Evolutionary conservation across 2,329 filamentous ascomycete genomes (phyloP).

Genomic region (Metarhizium guizhouense): DNA sequence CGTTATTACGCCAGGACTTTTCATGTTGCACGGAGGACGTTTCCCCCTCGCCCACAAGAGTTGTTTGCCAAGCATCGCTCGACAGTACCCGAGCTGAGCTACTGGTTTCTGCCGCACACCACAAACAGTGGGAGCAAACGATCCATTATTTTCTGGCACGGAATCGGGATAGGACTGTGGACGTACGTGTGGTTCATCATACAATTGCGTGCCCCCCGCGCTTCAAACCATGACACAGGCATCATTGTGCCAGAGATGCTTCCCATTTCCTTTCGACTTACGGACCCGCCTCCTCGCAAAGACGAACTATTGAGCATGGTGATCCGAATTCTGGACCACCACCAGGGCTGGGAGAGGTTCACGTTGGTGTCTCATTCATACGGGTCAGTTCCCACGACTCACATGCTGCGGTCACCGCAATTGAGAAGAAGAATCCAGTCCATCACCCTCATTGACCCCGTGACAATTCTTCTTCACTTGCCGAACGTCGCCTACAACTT

Average conservation of each 20-base stretch:
- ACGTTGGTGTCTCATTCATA: slow-evolving; percentile 56
- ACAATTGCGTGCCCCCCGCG: slow-evolving; percentile 33
- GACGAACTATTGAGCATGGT: slow-evolving; percentile 48
- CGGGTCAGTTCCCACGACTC: slow-evolving; percentile 53
- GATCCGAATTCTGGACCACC: slow-evolving; percentile 44
- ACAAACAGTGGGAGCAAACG: slow-evolving; percentile 27
- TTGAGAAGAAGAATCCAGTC: slow-evolving; percentile 42
- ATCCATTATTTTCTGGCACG: slow-evolving; percentile 61
- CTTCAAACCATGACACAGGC: slow-evolving; percentile 35
- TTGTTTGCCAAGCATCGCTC: slow-evolving; percentile 38
- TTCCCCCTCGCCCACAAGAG: slow-evolving; percentile 48
- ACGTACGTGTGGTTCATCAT: slow-evolving; percentile 51
- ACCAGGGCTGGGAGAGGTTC: slow-evolving; percentile 51
- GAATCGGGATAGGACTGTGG: slow-evolving; percentile 60
- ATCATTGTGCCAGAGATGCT: slow-evolving; percentile 59
- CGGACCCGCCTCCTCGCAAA: slow-evolving; percentile 39
- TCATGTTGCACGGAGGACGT: slow-evolving; percentile 28
- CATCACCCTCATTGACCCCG: slow-evolving; percentile 47
- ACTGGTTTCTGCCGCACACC: slow-evolving; percentile 59
- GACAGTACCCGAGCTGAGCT: slow-evolving; percentile 41
- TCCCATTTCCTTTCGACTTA: slow-evolving; percentile 55
- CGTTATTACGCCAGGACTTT: slow-evolving; percentile 34
- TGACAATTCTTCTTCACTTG: slow-evolving; percentile 58
- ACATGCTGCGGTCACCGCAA: slow-evolving; percentile 43
- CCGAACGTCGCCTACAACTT: slow-evolving; percentile 68